phyloP scores from a whole-genome alignment of 768 basidiomycete species.

The Russula compacta region DNA sequence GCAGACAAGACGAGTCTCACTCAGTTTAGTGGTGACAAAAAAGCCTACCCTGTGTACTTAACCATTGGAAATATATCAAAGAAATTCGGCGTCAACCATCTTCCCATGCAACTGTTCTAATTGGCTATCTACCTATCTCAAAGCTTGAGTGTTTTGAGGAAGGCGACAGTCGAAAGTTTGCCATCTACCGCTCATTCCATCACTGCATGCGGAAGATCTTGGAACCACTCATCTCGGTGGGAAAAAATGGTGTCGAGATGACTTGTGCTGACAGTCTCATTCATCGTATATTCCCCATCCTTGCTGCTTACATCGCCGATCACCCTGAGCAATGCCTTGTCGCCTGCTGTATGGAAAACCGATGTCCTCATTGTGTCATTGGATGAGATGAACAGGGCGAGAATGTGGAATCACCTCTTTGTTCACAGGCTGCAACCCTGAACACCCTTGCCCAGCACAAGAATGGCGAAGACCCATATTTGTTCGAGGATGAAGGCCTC shows the following conservation, averaged over 20 bases:
- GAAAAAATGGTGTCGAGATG: too few species aligned
- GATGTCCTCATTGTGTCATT: background rate
- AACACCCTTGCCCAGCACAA: too few species aligned
- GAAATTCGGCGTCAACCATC: background rate
- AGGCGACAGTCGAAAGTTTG: background rate
- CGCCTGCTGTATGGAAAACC: background rate
- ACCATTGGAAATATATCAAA: background rate
- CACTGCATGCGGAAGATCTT: background rate
- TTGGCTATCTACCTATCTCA: too few species aligned
- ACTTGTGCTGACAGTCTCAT: too few species aligned
- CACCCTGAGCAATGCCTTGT: background rate
- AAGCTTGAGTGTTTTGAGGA: too few species aligned
- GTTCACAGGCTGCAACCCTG: too few species aligned
- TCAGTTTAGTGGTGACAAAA: background rate
- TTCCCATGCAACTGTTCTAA: background rate
- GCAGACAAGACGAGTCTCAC: background rate
- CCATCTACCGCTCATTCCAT: background rate
- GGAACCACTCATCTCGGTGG: too few species aligned
- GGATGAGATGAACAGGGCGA: background rate
- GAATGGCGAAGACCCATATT: too few species aligned
- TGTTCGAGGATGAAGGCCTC: background rate
- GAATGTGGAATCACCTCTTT: background rate
- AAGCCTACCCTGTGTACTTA: background rate
- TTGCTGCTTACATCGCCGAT: too few species aligned
- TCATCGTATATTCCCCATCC: too few species aligned